Conservation (phyloP, 2,329 filamentous ascomycete genomes). For the Cytospora leucostoma region DNA sequence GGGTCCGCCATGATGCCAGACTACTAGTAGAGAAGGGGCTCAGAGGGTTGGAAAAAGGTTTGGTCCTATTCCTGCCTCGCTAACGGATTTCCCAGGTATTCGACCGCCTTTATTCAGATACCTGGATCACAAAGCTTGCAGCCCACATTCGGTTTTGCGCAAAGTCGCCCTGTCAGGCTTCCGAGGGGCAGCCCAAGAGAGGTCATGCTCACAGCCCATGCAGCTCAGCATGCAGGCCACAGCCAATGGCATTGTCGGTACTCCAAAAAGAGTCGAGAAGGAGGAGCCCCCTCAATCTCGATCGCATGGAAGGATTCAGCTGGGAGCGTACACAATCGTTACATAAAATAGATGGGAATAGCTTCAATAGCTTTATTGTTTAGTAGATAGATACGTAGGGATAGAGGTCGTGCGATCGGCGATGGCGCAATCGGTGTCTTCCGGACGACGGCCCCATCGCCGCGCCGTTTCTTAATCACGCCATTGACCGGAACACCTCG, state of each 20-base stretch:
- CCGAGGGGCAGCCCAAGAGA: not conserved
- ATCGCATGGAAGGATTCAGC: not conserved
- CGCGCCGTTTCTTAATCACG: conserved; percentile 14
- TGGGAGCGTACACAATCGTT: too few species aligned
- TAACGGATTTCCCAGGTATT: not conserved
- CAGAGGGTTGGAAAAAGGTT: not conserved
- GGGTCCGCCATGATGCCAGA: conserved; percentile 5
- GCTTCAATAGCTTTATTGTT: not conserved
- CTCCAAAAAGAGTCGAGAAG: not conserved
- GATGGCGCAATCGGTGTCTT: conserved; percentile 21
- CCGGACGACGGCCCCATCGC: not conserved
- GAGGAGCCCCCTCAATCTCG: not conserved
- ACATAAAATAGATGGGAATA: not conserved
- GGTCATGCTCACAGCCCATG: conserved; percentile 21
- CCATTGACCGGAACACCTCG: conserved; percentile 12
- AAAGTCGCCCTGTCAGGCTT: conserved; percentile 21
- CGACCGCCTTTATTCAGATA: conserved; percentile 3
- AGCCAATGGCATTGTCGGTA: conserved; percentile 6
- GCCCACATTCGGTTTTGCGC: conserved; percentile 23
- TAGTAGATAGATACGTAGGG: conserved; percentile 7
- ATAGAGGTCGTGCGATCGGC: conserved; percentile 21
- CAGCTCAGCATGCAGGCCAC: conserved; percentile 15
- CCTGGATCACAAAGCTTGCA: conserved; percentile 4
- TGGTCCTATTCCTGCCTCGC: not conserved
- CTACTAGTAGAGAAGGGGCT: not conserved